Evolutionary conservation across 495 filamentous ascomycete genomes (phyloP), one percentile per base, ranked within the genome.

Genomic region (Tuber aestivum): DNA sequence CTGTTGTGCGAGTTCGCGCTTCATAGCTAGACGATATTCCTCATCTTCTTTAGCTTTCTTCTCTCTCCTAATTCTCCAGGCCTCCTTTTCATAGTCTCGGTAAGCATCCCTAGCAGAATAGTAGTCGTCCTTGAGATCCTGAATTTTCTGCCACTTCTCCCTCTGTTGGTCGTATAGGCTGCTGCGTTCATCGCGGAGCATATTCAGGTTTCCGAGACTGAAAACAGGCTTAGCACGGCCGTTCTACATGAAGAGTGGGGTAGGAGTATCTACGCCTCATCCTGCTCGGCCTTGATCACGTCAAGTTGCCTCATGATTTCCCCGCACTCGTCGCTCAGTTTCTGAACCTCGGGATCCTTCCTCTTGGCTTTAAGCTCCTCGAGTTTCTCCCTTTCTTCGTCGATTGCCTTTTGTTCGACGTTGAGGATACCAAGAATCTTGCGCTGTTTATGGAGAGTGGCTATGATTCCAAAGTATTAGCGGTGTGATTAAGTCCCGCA

Each of bases 261-360:
- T 48, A 65, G 8, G 41, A 7, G 50, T 27, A 75, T 68, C 75
- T 77, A 82, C 80, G 74, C 80, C 74, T 72, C 45, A 81, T 98
- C 93, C 84, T 97, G 92, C 86, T 97, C 92, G 38, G 91, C 92
- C 86, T 94, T 96, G 85, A 99, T 91, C 70, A 84, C 85, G 80
- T 97, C 93, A 70, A 98, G 87, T 86, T 99, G 93, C 80, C 89
- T 90, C 85, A 93, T 90, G 79, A 96, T 87, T 80, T 88, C 90
- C 77, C 89, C 89, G 85, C 94, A 98, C 82, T 90, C 88, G 72
- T 98, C 93, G 83, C 89, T 92, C 42, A 97, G 86, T 2, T 92
- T 92, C 86, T 93, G 94, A 73, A 92, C 88, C 84, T 97, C 95
- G n/a, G 96, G 93, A 84, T 97, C 92, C 77, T 97, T 94, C 81